Evolutionary conservation across 805 yeast species (phyloP).

Genomic region (Saccharomycopsis vini): DNA sequence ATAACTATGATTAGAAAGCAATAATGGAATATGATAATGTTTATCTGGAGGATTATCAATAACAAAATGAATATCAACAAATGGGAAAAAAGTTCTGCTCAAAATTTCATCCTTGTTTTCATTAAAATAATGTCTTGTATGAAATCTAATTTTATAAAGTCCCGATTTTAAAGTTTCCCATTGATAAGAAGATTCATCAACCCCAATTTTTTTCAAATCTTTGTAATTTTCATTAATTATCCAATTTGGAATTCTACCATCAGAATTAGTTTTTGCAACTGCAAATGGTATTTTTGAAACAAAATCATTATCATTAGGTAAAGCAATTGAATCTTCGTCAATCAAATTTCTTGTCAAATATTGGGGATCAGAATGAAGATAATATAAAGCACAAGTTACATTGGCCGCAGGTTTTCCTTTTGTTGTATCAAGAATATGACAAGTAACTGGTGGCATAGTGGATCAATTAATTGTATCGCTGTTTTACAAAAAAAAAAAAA

Average conservation of each 20-base stretch:
- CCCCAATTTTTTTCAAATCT: conserved; percentile 2
- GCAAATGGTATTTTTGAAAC: conserved; percentile 46
- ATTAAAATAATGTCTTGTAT: conserved; percentile 60
- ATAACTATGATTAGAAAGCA: conserved; percentile 78
- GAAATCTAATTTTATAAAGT: conserved; percentile 65
- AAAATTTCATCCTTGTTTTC: conserved; percentile 21
- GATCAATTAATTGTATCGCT: background rate
- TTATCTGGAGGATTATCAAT: conserved; percentile 58
- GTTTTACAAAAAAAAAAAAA: no score
- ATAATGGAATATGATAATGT: conserved; percentile 85
- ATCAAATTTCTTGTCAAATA: conserved; percentile 1
- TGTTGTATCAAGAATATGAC: conserved; percentile 83
- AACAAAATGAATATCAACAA: conserved; percentile 69
- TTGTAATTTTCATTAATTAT: conserved; percentile 28
- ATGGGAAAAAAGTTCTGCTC: conserved; percentile 66
- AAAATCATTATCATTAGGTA: conserved; percentile 20
- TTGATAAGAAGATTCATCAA: conserved; percentile 16
- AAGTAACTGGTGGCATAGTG: conserved; percentile 55
- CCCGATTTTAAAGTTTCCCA: conserved; percentile 53
- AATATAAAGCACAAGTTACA: conserved; percentile 60
- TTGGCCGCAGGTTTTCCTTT: conserved; percentile 71
- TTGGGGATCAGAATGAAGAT: conserved; percentile 21
- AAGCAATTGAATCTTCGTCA: conserved; percentile 11
- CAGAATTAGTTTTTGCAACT: conserved; percentile 59
- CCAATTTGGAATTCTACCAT: conserved; percentile 78